Conservation (phyloP, 805 yeast species). For the Metschnikowia kunwiensis region DNA sequence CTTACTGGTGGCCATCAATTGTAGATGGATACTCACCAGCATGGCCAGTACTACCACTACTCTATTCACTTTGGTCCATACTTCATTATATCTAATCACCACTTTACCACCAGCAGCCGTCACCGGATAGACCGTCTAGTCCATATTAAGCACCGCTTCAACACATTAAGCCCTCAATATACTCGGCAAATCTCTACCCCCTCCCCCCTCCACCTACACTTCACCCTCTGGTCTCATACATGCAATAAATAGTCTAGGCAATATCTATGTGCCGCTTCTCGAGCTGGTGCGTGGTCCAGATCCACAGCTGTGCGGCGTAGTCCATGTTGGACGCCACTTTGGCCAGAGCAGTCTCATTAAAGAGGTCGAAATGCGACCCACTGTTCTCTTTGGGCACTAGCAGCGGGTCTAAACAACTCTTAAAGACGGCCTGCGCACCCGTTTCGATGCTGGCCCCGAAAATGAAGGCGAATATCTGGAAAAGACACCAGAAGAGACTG, state of each 20-base stretch:
- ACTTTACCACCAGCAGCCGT: too few relatives aligned
- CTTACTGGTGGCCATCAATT: too few relatives aligned
- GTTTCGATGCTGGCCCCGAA: conserved; percentile 72
- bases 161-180: too few relatives aligned
- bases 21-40: too few relatives aligned
- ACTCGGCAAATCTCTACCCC: too few relatives aligned
- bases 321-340: conserved; percentile 52
- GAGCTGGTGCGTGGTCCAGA: conserved; percentile 68
- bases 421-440: conserved; percentile 64
- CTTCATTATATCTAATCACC: too few relatives aligned
- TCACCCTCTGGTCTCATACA: too few relatives aligned
- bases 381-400: conserved; percentile 52
- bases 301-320: conserved; percentile 70
- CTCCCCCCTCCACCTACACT: too few relatives aligned
- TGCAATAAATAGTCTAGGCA: conserved; percentile 4
- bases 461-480: conserved; percentile 64
- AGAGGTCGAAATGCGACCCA: conserved; percentile 62
- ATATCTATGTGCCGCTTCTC: conserved; percentile 43
- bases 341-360: conserved; percentile 51
- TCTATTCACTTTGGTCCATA: too few relatives aligned
- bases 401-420: conserved; percentile 55
- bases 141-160: too few relatives aligned
- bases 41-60: too few relatives aligned
- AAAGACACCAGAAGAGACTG: conserved; percentile 63
- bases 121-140: too few relatives aligned